Evolutionary conservation across 768 basidiomycete genomes (phyloP).

Genomic region (Porpolomopsis calyptriformis): DNA sequence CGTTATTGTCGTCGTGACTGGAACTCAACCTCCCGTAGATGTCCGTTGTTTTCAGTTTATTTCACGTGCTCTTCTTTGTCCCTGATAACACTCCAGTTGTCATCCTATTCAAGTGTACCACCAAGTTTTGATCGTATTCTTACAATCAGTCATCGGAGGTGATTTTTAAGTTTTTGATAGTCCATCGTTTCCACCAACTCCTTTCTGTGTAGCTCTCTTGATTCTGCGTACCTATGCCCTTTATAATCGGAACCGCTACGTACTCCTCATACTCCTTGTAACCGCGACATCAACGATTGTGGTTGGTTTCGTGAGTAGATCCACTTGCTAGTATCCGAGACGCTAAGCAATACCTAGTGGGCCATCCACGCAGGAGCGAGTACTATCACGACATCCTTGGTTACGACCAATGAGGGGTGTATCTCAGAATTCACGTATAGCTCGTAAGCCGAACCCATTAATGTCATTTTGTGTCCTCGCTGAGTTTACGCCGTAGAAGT

Average conservation of each 20-base stretch:
- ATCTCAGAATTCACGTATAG: background rate
- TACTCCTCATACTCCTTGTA: conserved; percentile 23
- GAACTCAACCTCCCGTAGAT: conserved; percentile 1
- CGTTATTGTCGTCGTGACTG: conserved; percentile 6
- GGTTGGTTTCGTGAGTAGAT: conserved; percentile 24
- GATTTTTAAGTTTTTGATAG: background rate
- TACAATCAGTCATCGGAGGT: conserved; percentile 28
- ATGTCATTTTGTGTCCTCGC: background rate
- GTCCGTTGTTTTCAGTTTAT: background rate
- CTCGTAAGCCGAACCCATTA: background rate
- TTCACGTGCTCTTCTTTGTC: too few relatives aligned
- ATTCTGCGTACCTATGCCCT: conserved; percentile 36
- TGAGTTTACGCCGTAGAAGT: background rate
- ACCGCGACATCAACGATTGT: conserved; percentile 16
- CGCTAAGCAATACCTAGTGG: conserved; percentile 14
- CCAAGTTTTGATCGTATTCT: conserved; percentile 23
- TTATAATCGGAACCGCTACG: conserved; percentile 24
- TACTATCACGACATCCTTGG: background rate
- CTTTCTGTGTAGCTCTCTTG: conserved; percentile 22
- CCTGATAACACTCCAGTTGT: conserved; percentile 20
- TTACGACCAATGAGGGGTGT: background rate
- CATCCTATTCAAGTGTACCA: conserved; percentile 23
- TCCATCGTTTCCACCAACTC: background rate
- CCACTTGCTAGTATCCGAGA: background rate
- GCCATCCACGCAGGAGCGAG: background rate